Conservation (phyloP, 176 grass and related monocot genomes). For the Aegilops bicornis region DNA sequence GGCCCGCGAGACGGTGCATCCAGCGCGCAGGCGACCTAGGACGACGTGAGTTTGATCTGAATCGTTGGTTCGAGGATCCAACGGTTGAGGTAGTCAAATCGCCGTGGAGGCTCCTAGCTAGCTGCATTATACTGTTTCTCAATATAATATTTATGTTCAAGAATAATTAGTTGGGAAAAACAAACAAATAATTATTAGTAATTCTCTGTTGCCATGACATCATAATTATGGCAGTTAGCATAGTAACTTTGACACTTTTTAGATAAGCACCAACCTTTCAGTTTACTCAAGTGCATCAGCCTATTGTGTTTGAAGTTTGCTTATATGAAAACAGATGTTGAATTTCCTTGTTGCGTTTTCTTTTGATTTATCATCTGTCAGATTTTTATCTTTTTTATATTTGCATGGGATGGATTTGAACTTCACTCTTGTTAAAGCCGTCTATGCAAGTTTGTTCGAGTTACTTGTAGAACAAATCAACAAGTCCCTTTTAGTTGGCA, state of each 20-base stretch:
- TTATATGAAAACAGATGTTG: neutral
- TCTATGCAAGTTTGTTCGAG: too few species aligned
- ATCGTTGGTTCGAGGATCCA: too few species aligned
- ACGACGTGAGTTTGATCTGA: too few species aligned
- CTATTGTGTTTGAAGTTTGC: slow-evolving; percentile 15
- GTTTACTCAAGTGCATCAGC: slow-evolving; percentile 1
- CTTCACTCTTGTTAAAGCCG: neutral
- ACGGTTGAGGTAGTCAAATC: too few species aligned
- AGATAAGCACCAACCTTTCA: neutral
- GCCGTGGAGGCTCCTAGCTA: too few species aligned
- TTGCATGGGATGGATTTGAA: neutral
- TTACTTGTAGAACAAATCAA: too few species aligned
- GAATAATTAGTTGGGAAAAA: neutral
- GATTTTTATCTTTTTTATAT: neutral
- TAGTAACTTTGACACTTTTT: neutral
- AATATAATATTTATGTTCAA: too few species aligned
- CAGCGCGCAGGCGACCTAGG: too few species aligned
- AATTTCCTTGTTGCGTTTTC: neutral
- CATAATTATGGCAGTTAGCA: slow-evolving; percentile 17
- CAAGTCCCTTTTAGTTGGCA: too few species aligned
- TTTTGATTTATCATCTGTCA: neutral
- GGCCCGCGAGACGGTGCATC: too few species aligned
- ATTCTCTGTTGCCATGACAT: neutral
- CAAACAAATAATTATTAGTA: neutral
- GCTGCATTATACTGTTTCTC: too few species aligned